These are phyloP conservation scores for Oryza australiensis DNA, from an alignment of 176 grass and related monocot species.

Conservation along the genomic window DNA sequence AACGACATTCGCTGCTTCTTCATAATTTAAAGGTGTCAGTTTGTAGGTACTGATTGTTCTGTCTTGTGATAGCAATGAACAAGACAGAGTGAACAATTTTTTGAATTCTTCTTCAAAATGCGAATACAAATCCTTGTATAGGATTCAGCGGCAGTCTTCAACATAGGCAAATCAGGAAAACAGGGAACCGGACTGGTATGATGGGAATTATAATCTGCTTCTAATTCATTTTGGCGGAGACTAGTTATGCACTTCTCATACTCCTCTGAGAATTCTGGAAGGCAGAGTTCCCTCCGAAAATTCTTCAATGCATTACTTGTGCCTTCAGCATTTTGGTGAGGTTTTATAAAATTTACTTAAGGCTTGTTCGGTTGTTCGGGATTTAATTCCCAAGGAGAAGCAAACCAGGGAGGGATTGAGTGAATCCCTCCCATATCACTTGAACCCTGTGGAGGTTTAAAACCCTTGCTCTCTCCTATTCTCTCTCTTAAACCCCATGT, in stretches of 20 bases:
- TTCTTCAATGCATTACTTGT: not conserved
- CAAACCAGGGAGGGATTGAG: too few species aligned
- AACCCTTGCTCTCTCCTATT: too few species aligned
- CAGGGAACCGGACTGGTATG: not conserved
- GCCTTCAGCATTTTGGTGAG: not conserved
- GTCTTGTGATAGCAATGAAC: not conserved
- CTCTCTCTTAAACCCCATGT: too few species aligned
- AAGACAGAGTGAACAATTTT: not conserved
- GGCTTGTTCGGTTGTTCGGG: too few species aligned
- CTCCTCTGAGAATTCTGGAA: not conserved
- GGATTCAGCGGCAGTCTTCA: constrained; percentile 30
- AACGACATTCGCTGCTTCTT: not conserved
- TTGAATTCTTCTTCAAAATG: not conserved
- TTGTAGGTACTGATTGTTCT: not conserved
- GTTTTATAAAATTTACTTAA: too few species aligned
- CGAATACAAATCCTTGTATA: not conserved
- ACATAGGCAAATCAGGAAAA: constrained; percentile 44
- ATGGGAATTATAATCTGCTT: not conserved
- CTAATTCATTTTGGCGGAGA: not conserved
- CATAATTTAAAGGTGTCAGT: not conserved
- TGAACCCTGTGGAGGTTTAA: too few species aligned
- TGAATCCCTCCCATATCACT: too few species aligned
- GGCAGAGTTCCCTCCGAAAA: not conserved
- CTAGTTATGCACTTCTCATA: not conserved
- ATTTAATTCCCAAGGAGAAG: too few species aligned